phyloP scores from a whole-genome alignment of 1,284 basidiomycete genomes.

The Malassezia yamatoensis region DNA sequence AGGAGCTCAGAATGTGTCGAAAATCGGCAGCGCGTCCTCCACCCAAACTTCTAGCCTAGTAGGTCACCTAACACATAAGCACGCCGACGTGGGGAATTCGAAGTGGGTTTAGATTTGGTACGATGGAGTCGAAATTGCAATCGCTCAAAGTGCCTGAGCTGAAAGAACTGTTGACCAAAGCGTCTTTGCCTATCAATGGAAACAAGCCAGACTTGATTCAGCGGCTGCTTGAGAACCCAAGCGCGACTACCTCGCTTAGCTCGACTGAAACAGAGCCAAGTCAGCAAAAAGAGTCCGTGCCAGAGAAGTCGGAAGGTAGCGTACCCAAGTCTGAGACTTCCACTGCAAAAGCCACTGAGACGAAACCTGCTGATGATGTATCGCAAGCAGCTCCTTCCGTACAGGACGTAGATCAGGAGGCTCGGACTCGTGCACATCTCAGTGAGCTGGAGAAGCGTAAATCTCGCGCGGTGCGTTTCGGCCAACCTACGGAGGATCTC shows the following conservation, averaged over 20 bases:
- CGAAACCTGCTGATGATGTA: background rate
- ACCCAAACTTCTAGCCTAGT: background rate
- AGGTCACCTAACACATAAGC: background rate
- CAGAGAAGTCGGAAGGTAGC: background rate
- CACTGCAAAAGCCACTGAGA: background rate
- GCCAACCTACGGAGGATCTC: conserved; percentile 28
- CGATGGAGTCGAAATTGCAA: conserved; percentile 36
- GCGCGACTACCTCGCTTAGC: conserved; percentile 23
- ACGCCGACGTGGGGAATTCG: background rate
- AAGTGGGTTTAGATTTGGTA: background rate
- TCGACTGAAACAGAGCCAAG: conserved; percentile 6
- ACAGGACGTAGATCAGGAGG: conserved; percentile 15
- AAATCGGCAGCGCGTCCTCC: too few species aligned
- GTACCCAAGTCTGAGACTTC: conserved; percentile 1
- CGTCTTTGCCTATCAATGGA: conserved; percentile 27
- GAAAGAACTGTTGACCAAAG: conserved; percentile 30
- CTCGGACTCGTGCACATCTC: conserved; percentile 23
- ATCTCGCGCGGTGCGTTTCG: conserved; percentile 36
- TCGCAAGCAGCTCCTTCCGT: background rate
- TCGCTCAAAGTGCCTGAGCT: conserved; percentile 40
- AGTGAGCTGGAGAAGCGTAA: conserved; percentile 41
- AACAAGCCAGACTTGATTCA: conserved; percentile 41
- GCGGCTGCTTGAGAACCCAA: conserved; percentile 38
- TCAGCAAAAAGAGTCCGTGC: too few species aligned
- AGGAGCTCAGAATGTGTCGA: too few species aligned